Evolutionary conservation across 2,329 filamentous ascomycete genomes (phyloP).

Genomic region (Cladophialophora immunda): DNA sequence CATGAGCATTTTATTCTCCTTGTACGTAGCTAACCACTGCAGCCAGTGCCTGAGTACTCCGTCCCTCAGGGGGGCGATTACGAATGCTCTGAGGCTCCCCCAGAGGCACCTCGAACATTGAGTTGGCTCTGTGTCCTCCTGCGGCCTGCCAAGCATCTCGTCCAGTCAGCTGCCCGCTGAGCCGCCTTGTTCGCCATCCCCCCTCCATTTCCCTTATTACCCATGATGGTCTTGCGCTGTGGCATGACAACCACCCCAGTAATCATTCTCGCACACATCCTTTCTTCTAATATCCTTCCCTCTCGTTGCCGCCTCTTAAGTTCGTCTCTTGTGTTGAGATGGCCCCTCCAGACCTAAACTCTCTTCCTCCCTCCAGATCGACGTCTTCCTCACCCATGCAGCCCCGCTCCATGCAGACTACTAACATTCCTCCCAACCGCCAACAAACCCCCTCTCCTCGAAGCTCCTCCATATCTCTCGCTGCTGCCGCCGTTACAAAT

Average conservation of each 20-base stretch:
- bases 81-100: background rate
- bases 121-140: background rate
- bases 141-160: slow-evolving; percentile 19
- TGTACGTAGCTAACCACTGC: background rate
- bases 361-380: slow-evolving; percentile 67
- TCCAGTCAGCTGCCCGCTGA: slow-evolving; percentile 13
- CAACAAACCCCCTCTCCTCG: slow-evolving; percentile 60
- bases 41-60: background rate
- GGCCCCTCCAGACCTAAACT: slow-evolving; percentile 76
- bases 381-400: slow-evolving; percentile 50
- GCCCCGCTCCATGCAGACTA: slow-evolving; percentile 42
- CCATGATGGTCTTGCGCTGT: background rate
- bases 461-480: slow-evolving; percentile 72
- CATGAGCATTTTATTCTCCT: background rate
- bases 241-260: slow-evolving; percentile 16
- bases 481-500: slow-evolving; percentile 80
- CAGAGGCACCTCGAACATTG: slow-evolving; percentile 7
- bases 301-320: background rate
- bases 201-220: background rate
- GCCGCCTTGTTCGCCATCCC: slow-evolving; percentile 3
- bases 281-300: slow-evolving; percentile 8
- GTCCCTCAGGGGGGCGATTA: background rate
- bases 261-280: background rate
- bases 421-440: slow-evolving; percentile 44
- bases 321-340: slow-evolving; percentile 51